These are phyloP conservation scores for Gnomoniopsis sp. DNA, from an alignment of 2,329 filamentous ascomycete genomes.

Conservation along the genomic window DNA sequence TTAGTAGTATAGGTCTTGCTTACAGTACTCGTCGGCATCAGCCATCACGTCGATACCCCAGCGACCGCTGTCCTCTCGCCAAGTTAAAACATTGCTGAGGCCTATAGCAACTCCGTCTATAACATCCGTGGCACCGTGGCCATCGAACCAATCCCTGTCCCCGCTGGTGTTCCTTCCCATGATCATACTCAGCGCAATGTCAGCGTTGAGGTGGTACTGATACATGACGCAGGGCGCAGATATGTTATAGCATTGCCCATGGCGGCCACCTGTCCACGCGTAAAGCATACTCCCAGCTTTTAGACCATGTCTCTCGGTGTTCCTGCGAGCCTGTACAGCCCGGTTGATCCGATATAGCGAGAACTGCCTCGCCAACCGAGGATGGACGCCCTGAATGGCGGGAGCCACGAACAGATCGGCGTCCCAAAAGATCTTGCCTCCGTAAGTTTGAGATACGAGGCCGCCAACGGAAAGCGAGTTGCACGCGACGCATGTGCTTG, in stretches of 20 bases:
- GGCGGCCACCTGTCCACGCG: slow-evolving; percentile 65
- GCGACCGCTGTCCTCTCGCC: slow-evolving; percentile 13
- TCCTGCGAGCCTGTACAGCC: slow-evolving; percentile 51
- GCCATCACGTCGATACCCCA: slow-evolving; percentile 21
- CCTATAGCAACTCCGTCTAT: slow-evolving; percentile 15
- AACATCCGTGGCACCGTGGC: slow-evolving; percentile 12
- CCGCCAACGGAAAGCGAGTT: slow-evolving; percentile 25
- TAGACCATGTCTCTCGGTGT: slow-evolving; percentile 55
- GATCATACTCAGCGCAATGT: slow-evolving; percentile 51
- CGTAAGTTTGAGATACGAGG: slow-evolving; percentile 27
- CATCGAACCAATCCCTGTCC: slow-evolving; percentile 19
- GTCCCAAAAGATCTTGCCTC: slow-evolving; percentile 29
- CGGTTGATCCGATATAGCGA: slow-evolving; percentile 25
- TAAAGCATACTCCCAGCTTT: slow-evolving; percentile 51
- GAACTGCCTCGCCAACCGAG: slow-evolving; percentile 25
- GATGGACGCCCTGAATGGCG: slow-evolving; percentile 24
- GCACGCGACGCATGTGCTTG: slow-evolving; percentile 15
- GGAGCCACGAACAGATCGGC: slow-evolving; percentile 29
- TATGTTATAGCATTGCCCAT: slow-evolving; percentile 64
- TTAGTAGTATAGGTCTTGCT: too few species aligned
- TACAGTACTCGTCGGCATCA: slow-evolving; percentile 21
- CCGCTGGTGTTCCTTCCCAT: slow-evolving; percentile 25
- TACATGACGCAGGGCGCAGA: slow-evolving; percentile 65
- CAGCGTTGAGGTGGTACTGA: slow-evolving; percentile 68
- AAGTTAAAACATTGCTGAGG: slow-evolving; percentile 15